Evolutionary conservation across 2,329 filamentous ascomycete genomes (phyloP).

Genomic region (Exophiala mesophila): DNA sequence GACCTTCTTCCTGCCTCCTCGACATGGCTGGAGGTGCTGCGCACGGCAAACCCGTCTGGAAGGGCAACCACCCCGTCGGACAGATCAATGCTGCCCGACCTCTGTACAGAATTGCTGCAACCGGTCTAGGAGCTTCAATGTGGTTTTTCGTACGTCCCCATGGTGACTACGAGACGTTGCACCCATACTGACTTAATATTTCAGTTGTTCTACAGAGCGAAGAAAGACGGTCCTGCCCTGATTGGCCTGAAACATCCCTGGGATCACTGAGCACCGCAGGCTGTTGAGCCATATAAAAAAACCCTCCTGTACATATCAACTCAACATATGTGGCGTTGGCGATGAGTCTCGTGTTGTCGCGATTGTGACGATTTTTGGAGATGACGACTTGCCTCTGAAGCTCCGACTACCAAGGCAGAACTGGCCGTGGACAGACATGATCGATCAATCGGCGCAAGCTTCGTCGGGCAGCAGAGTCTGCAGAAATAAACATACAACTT

Average conservation of each 20-base stretch:
- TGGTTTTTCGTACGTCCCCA: constrained; percentile 85
- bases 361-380: no score
- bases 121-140: constrained; percentile 88
- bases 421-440: no score
- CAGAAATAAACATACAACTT: no score
- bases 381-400: no score
- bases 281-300: no score
- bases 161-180: not conserved
- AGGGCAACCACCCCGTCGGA: constrained; percentile 25
- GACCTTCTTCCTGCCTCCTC: no score
- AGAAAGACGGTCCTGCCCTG: constrained; percentile 88
- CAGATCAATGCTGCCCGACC: constrained; percentile 58
- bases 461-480: no score
- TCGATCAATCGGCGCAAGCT: no score
- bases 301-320: constrained; percentile 9
- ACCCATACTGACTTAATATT: not conserved
- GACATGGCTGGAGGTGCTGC: constrained; percentile 2
- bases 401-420: no score
- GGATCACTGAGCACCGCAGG: constrained; percentile 67
- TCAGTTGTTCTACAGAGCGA: constrained; percentile 91
- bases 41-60: constrained; percentile 24
- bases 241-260: constrained; percentile 94
- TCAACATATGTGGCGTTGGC: not conserved
- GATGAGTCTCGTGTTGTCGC: no score
- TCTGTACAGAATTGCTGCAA: constrained; percentile 80